Evolutionary conservation across 2,329 filamentous ascomycete species (phyloP).

Genomic region (Epicoccum nigrum): DNA sequence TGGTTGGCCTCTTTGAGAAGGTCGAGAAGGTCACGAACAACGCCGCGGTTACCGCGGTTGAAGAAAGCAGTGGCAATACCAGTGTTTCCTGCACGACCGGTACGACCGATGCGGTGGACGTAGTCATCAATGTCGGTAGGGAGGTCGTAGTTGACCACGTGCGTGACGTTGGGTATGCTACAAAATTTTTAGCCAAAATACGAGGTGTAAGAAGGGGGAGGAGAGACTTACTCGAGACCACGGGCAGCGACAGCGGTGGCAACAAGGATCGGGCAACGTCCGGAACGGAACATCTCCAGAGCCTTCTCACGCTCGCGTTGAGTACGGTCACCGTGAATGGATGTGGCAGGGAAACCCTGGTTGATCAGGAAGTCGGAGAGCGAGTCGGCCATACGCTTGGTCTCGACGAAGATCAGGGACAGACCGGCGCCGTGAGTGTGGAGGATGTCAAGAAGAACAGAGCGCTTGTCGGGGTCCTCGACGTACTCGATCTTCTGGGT

Average conservation of each 20-base stretch:
- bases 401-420: constrained; percentile 98
- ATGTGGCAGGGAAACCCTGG: constrained; percentile 96
- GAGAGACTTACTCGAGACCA: constrained; percentile 14
- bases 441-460: constrained; percentile 93
- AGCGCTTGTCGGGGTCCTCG: constrained; percentile 96
- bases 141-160: constrained; percentile 99
- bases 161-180: constrained; percentile 93
- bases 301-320: constrained; percentile 99
- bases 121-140: constrained; percentile 99
- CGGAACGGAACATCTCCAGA: constrained; percentile 96
- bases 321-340: constrained; percentile 97
- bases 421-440: constrained; percentile 90
- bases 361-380: constrained; percentile 98
- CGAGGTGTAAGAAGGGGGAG: too few species aligned
- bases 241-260: constrained; percentile 94
- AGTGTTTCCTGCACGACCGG: constrained; percentile 98
- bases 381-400: constrained; percentile 98
- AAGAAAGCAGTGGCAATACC: constrained; percentile 99
- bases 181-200: too few species aligned
- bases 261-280: constrained; percentile 92
- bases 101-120: constrained; percentile 99
- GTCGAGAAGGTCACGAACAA: constrained; percentile 96
- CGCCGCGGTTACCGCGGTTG: constrained; percentile 98
- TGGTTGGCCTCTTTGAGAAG: constrained; percentile 98
- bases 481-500: constrained; percentile 99